A percentile compares a stretch with the other conserved stretches of the same genome.
Evolutionary conservation across 1,139 yeast species (phyloP).

Genomic region (Yamadazyma triangularis): DNA sequence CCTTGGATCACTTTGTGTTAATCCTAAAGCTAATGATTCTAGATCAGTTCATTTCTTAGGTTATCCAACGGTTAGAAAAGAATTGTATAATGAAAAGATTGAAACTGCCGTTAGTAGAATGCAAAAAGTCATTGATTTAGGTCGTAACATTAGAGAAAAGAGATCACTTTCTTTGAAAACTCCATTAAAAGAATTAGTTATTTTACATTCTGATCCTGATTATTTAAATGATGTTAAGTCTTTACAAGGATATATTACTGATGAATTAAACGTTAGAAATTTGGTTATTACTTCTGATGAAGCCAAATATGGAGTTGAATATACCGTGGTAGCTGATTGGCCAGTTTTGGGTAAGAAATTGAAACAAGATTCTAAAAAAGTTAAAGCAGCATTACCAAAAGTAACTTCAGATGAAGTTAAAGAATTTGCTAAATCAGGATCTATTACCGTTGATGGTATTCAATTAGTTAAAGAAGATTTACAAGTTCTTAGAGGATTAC

Average conservation of each 20-base stretch:
- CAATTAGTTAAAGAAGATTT: constrained; percentile 83
- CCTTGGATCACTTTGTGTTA: constrained; percentile 39
- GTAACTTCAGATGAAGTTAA: constrained; percentile 82
- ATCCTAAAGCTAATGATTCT: constrained; percentile 46
- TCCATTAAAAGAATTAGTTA: constrained; percentile 84
- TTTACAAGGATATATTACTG: constrained; percentile 72
- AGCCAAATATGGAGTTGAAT: constrained; percentile 84
- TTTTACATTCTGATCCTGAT: constrained; percentile 71
- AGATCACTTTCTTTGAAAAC: constrained; percentile 89
- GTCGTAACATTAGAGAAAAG: constrained; percentile 96
- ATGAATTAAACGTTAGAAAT: constrained; percentile 90
- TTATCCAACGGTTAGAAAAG: constrained; percentile 84
- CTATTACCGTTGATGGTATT: constrained; percentile 83
- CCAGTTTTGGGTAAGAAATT: constrained; percentile 96
- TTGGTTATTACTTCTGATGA: constrained; percentile 87
- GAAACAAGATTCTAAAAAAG: constrained; percentile 89
- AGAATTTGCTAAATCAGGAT: constrained; percentile 66
- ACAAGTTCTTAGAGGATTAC: constrained; percentile 84
- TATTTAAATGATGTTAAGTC: constrained; percentile 78
- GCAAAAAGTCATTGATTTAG: constrained; percentile 96
- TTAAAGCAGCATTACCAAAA: constrained; percentile 85
- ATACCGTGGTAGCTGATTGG: constrained; percentile 98
- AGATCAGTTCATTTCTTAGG: constrained; percentile 91
- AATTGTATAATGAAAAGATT: constrained; percentile 71
- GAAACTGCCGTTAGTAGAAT: constrained; percentile 87